Conservation (phyloP, 257 asterid species). For the Solanum bulbocastanum region DNA sequence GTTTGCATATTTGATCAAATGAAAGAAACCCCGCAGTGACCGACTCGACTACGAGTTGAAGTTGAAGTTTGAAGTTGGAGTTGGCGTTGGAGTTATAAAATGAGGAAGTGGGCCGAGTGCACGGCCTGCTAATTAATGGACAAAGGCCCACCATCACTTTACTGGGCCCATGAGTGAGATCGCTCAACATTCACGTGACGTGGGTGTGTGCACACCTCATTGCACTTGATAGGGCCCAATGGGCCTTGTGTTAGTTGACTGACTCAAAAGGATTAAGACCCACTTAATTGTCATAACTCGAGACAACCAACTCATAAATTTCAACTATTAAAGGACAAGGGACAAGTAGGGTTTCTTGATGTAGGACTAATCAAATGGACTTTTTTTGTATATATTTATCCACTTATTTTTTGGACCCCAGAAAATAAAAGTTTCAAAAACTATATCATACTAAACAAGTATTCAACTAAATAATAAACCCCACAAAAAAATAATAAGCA, state of each 20-base stretch:
- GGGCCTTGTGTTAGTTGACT: not conserved
- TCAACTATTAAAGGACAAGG: not conserved
- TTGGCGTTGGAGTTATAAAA: slow-evolving; percentile 1
- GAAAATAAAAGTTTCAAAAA: not conserved
- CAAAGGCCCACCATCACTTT: slow-evolving; percentile 28
- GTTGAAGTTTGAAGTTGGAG: not conserved
- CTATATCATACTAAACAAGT: not conserved
- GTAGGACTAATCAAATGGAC: not conserved
- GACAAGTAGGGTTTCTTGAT: not conserved
- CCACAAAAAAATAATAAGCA: not conserved
- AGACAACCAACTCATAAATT: not conserved
- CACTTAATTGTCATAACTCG: not conserved
- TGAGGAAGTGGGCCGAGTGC: slow-evolving; percentile 32
- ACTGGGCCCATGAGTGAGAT: slow-evolving; percentile 1
- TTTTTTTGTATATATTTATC: not conserved
- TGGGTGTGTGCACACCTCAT: slow-evolving; percentile 29
- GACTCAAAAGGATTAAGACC: not conserved
- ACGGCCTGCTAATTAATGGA: slow-evolving; percentile 36
- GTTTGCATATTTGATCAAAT: not conserved
- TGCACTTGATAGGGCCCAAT: slow-evolving; percentile 2
- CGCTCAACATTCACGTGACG: slow-evolving; percentile 24
- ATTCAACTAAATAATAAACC: not conserved
- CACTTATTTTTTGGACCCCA: not conserved
- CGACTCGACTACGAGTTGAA: not conserved
- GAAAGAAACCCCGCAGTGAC: not conserved